A percentile compares a stretch with the other conserved stretches of the same genome.
phyloP scores from a whole-genome alignment of 805 yeast genomes.

The Metschnikowia cubensis region DNA sequence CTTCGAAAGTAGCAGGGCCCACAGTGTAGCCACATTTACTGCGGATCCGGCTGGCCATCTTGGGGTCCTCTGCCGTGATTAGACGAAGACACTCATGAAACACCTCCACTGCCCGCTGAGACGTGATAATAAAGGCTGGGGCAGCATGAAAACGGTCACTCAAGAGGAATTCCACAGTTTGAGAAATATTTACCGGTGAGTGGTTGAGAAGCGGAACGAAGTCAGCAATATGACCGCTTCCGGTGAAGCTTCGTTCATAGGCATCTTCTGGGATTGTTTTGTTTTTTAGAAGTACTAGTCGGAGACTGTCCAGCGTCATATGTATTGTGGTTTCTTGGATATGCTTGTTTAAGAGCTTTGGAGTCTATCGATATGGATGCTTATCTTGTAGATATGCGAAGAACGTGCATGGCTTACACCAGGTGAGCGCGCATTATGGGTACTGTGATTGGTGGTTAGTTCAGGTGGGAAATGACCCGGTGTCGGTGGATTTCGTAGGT shows the following conservation, averaged over 20 bases:
- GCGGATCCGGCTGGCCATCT: constrained; percentile 25
- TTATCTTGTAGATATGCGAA: not conserved
- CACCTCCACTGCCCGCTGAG: constrained; percentile 89
- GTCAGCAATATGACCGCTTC: constrained; percentile 36
- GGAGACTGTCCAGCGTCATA: constrained; percentile 2
- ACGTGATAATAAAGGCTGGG: constrained; percentile 66
- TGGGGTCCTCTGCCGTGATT: constrained; percentile 17
- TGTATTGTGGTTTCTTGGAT: not conserved
- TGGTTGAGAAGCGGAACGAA: constrained; percentile 78
- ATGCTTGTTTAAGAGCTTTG: not conserved
- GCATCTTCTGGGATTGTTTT: constrained; percentile 66
- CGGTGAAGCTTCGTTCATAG: constrained; percentile 46
- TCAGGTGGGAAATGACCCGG: not conserved
- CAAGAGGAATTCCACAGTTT: constrained; percentile 42
- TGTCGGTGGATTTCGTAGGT: not conserved
- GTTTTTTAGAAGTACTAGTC: constrained; percentile 62
- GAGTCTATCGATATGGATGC: too few species aligned
- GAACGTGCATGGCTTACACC: not conserved
- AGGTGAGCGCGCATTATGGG: constrained; percentile 2
- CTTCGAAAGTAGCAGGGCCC: constrained; percentile 80
- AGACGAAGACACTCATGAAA: constrained; percentile 43
- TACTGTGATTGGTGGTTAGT: not conserved
- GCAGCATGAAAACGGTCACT: constrained; percentile 38
- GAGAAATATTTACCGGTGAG: constrained; percentile 46
- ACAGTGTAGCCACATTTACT: constrained; percentile 71